Conservation (phyloP, 352 stramenopile species). For the Phytophthora cactorum region DNA sequence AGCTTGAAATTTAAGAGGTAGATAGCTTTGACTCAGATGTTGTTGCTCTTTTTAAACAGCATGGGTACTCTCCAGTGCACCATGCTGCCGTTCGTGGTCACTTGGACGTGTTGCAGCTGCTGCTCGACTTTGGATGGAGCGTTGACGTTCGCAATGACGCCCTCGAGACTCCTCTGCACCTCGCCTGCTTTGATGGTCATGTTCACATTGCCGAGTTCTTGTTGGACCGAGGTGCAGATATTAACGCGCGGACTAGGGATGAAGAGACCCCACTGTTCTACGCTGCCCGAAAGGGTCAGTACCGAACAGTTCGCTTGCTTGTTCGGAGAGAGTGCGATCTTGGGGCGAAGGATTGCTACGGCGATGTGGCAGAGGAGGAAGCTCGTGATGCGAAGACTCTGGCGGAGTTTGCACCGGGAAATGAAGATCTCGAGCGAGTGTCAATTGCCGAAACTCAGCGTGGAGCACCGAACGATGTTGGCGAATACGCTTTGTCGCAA, state of each 20-base stretch:
- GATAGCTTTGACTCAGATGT: not conserved
- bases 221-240: slow-evolving; percentile 59
- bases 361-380: slow-evolving; percentile 76
- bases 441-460: slow-evolving; percentile 20
- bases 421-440: slow-evolving; percentile 50
- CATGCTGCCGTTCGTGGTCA: slow-evolving; percentile 73
- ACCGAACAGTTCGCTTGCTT: slow-evolving; percentile 65
- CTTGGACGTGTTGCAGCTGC: slow-evolving; percentile 65
- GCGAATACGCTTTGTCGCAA: slow-evolving; percentile 46
- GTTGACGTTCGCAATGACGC: slow-evolving; percentile 54
- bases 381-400: slow-evolving; percentile 54
- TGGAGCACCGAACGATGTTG: not conserved
- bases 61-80: slow-evolving; percentile 71
- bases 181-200: slow-evolving; percentile 73
- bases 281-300: slow-evolving; percentile 68
- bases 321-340: slow-evolving; percentile 72
- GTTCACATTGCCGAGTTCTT: slow-evolving; percentile 60
- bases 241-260: slow-evolving; percentile 59
- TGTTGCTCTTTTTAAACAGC: slow-evolving; percentile 29
- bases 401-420: slow-evolving; percentile 56
- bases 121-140: slow-evolving; percentile 72
- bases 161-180: slow-evolving; percentile 71
- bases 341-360: slow-evolving; percentile 58
- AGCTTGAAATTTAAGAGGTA: not conserved
- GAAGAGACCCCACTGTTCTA: slow-evolving; percentile 81